A percentile compares a stretch with the other conserved stretches of the same genome.
phyloP scores from a whole-genome alignment of 257 asterid genomes.

The Penstemon newberryi region DNA sequence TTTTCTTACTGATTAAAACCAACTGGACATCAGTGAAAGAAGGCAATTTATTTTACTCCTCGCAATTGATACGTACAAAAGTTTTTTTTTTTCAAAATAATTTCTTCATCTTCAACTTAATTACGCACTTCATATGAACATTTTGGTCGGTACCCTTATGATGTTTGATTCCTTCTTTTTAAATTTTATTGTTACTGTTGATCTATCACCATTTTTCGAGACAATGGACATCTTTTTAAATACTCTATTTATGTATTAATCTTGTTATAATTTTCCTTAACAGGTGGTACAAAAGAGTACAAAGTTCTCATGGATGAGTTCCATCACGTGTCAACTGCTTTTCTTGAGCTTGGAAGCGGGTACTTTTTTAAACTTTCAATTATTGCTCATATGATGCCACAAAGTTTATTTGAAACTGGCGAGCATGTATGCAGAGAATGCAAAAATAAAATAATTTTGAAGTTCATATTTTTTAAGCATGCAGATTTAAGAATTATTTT shows the following conservation, averaged over 20 bases:
- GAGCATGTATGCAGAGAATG: not conserved
- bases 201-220: no score
- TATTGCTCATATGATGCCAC: conserved; percentile 20
- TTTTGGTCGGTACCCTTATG: no score
- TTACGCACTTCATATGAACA: no score
- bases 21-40: no score
- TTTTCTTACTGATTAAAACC: no score
- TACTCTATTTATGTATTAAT: conserved; percentile 16
- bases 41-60: no score
- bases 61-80: no score
- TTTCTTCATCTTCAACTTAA: no score
- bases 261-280: conserved; percentile 19
- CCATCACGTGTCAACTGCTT: conserved; percentile 86
- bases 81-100: no score
- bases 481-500: conserved; percentile 8
- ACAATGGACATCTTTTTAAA: not conserved
- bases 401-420: conserved; percentile 15
- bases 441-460: not conserved
- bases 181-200: no score
- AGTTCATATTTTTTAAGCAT: not conserved
- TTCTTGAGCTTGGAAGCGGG: conserved; percentile 82
- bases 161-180: no score
- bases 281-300: conserved; percentile 92
- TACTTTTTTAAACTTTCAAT: conserved; percentile 32
- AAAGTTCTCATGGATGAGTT: conserved; percentile 95